Evolutionary conservation across 2,329 filamentous ascomycete species (phyloP).

Genomic region (Talaromyces sp.): DNA sequence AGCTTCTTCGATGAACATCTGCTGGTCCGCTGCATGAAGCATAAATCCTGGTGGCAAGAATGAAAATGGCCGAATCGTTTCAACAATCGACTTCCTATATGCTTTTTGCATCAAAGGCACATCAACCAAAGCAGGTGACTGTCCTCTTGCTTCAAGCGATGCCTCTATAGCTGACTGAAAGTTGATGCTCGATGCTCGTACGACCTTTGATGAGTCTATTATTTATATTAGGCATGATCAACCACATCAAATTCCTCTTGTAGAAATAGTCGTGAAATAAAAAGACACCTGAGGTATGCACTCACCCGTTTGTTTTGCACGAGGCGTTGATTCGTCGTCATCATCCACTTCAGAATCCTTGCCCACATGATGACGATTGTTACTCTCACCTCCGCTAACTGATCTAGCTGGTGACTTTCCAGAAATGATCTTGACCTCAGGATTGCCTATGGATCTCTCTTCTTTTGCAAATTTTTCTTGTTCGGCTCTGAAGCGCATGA

Average conservation of each 20-base stretch:
- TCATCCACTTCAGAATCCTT: neutral
- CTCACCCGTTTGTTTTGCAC: neutral
- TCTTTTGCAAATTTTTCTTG: neutral
- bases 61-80: neutral
- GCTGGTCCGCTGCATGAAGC: neutral
- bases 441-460: neutral
- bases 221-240: neutral
- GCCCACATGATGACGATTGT: neutral
- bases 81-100: neutral
- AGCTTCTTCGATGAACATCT: neutral
- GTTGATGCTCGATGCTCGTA: neutral
- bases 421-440: neutral
- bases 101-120: neutral
- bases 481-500: slow-evolving; percentile 1
- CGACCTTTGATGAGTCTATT: neutral
- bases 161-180: neutral
- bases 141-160: neutral
- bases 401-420: neutral
- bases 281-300: neutral
- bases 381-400: neutral
- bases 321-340: neutral
- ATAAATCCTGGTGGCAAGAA: neutral
- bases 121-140: neutral
- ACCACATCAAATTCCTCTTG: neutral
- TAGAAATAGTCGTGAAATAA: neutral